Evolutionary conservation across 2,329 filamentous ascomycete genomes (phyloP).

Genomic region (Fusarium nisikadoi): DNA sequence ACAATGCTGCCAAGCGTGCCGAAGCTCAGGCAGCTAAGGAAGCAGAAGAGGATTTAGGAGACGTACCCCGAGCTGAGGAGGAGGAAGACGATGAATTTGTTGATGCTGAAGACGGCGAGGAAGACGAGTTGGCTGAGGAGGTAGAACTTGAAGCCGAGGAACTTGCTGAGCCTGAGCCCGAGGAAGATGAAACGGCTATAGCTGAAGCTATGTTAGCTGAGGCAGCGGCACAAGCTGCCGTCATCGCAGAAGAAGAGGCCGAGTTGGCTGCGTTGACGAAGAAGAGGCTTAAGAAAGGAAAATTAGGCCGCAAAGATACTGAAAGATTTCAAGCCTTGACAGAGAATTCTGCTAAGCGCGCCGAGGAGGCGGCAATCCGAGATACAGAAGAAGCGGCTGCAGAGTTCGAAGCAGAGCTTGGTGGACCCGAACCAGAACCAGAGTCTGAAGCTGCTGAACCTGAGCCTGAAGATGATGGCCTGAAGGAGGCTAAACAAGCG

Average conservation of each 20-base stretch:
- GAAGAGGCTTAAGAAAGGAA: conserved; percentile 50
- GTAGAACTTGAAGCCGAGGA: conserved; percentile 1
- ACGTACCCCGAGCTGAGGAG: conserved; percentile 48
- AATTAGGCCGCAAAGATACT: conserved; percentile 37
- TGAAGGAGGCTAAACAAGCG: conserved; percentile 40
- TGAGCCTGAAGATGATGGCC: conserved; percentile 37
- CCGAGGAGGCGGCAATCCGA: conserved; percentile 19
- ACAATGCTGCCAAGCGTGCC: conserved; percentile 41
- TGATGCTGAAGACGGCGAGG: conserved; percentile 25
- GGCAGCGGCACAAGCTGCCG: conserved; percentile 18
- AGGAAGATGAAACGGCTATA: conserved; percentile 43
- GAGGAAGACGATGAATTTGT: conserved; percentile 39
- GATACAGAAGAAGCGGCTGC: conserved; percentile 41
- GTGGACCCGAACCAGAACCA: conserved; percentile 50
- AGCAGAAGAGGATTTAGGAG: conserved; percentile 40
- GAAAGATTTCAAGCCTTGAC: conserved; percentile 30
- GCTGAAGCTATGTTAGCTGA: conserved; percentile 27
- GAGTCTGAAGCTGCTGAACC: conserved; percentile 35
- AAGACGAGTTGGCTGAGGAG: conserved; percentile 10
- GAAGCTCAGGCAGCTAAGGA: conserved; percentile 45
- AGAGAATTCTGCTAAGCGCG: conserved; percentile 16
- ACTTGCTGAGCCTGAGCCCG: conserved; percentile 22
- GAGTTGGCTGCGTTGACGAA: conserved; percentile 55
- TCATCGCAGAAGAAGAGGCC: conserved; percentile 51
- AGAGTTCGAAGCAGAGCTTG: conserved; percentile 43